Evolutionary conservation across 140 eudicot genomes (phyloP), one percentile per base, ranked within the genome.

Genomic region (Bidens hawaiensis): DNA sequence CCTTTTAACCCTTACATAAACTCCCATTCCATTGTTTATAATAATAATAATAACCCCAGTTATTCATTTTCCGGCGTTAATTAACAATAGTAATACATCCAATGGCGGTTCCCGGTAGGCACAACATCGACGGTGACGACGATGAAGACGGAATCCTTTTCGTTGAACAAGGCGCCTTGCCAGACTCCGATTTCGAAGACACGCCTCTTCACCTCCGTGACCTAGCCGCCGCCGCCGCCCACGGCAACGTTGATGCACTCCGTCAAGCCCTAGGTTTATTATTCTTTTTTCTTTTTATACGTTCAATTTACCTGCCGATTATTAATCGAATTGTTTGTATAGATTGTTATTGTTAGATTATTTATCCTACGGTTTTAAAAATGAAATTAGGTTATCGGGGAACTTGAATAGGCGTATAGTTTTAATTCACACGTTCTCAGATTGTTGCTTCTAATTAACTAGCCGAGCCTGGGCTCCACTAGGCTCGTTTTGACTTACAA

Each of bases 181-280:
- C 68, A 18, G 90, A 76, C 13, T 17, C 79, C 40, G 94, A 89
- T 1, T 54, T 72, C n/a, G 77, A 78, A 8, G 85, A 83, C 8
- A 78, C 79, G 7, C 95, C 90, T 57, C 90, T 77, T 30, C 95
- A 83, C 80, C 94, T 90, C 60, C 88, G 81, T 28, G 83, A 68
- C 70, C 75, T 90, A 11, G 87, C 85, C 68, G 52, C 82, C 66
- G 97, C 95, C 70, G 81, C 83, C 74, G 70, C 69, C 56, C 47
- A 60, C 75, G 95, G 95, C 22, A 85, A 90, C 60, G 42, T 80
- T 14, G 64, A 64, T 17, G 90, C 81, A 52, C 97, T 90, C 43
- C 85, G 85, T 42, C 77, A 11, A 13, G 95, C 95, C 64, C 85
- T 90, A 2, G 95, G 97, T 85, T 67, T 17, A 12, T 7, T 23